Evolutionary conservation across 2,329 filamentous ascomycete species (phyloP), one percentile per base, ranked within the genome.

Genomic region (Dactylellina sp.): DNA sequence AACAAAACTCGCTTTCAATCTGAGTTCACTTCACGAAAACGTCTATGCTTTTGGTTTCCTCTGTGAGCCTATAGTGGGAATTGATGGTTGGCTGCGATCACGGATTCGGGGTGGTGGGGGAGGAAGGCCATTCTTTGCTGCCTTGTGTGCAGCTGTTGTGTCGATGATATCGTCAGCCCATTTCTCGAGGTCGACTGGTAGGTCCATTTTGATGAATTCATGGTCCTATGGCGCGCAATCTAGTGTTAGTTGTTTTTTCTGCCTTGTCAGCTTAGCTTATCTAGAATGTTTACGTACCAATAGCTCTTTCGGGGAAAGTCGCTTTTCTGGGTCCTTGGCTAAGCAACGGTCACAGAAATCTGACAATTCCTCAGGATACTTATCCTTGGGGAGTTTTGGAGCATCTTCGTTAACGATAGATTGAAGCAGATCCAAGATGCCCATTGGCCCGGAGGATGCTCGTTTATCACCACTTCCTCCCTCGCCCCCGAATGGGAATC

Each of bases 301-400:
- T 74, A 99, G 88, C 78, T 98, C 92, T 78, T 94, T 90, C 7
- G 95, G 95, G 3, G 95, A 98, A 57, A 94, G 95, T 59, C 95
- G 88, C 79, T 92, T 88, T 72, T 93, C 91, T 0, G 95, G 91
- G 75, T 91, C 89, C 84, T 99, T 99, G 81, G 89, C 89, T 77
- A 99, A 84, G 82, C 95, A 99, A 81, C 96, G 97, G 77, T 95
- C 93, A 70, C 98, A 94, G 88, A 98, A 97, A 77, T 98, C 93
- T 78, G 98, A 94, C 50, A 99, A 83, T 76, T 98, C 98, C 25
- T 89, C 87, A 0, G 95, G 95, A 85, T 99, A 99, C 80, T 98
- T 95, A 80, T 93, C 97, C 87, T 97, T 96, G 44, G 95, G 95
- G 57, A 99, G 86, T 80, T 88, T 93, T 0, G 95, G 95, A 2